A percentile compares a stretch with the other conserved stretches of the same genome.
Evolutionary conservation across 495 filamentous ascomycete genomes (phyloP).

Genomic region (Chaetomium fimeti): DNA sequence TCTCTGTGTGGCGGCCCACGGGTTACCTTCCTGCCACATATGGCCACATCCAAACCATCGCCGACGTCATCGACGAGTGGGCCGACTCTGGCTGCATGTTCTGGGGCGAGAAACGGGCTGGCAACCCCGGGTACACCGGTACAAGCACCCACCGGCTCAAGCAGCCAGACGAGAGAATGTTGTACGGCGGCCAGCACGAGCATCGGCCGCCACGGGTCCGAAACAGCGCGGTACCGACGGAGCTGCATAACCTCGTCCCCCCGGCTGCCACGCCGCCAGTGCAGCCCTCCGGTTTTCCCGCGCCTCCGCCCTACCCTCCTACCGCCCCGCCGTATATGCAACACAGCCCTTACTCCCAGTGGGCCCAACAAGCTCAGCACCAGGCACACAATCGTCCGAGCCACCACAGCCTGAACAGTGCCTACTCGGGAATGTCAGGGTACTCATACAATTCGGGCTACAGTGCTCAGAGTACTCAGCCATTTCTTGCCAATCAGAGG

Average conservation of each 20-base stretch:
- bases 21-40: slow-evolving; percentile 45
- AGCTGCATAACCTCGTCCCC: slow-evolving; percentile 9
- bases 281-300: not conserved
- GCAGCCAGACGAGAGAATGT: slow-evolving; percentile 28
- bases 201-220: not conserved
- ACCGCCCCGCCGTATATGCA: not conserved
- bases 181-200: slow-evolving; percentile 24
- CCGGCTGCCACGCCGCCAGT: not conserved
- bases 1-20: slow-evolving; percentile 38
- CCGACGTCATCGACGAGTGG: slow-evolving; percentile 50
- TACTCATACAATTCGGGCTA: slow-evolving; percentile 18
- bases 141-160: slow-evolving; percentile 25
- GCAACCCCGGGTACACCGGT: slow-evolving; percentile 26
- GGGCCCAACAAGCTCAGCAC: slow-evolving; percentile 16
- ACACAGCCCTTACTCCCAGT: slow-evolving; percentile 7
- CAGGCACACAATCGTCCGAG: slow-evolving; percentile 17
- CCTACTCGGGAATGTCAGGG: slow-evolving; percentile 18
- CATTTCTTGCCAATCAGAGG: slow-evolving; percentile 14
- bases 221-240: slow-evolving; percentile 7
- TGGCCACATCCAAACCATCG: slow-evolving; percentile 49
- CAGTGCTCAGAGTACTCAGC: slow-evolving; percentile 23
- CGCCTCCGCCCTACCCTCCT: not conserved
- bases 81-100: slow-evolving; percentile 38
- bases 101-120: slow-evolving; percentile 44
- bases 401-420: slow-evolving; percentile 25